These are phyloP conservation scores for Neurospora sp. DNA, from an alignment of 495 filamentous ascomycete genomes.

Conservation along the genomic window DNA sequence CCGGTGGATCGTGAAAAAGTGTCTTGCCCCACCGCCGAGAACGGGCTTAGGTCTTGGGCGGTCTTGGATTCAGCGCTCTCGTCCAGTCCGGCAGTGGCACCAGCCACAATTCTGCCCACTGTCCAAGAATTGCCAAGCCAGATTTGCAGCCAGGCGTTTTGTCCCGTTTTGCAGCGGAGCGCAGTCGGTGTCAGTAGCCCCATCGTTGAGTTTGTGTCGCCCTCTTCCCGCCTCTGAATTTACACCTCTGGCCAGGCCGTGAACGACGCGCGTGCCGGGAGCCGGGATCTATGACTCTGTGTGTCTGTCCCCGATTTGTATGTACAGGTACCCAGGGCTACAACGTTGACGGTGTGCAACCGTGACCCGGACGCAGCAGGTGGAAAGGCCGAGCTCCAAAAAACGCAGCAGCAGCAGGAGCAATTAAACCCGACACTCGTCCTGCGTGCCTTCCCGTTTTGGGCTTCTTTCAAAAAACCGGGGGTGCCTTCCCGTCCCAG, in stretches of 20 bases:
- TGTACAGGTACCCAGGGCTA: constrained; percentile 2
- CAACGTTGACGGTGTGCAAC: constrained; percentile 5
- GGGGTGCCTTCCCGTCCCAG: background rate
- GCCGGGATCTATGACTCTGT: background rate
- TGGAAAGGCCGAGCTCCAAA: constrained; percentile 7
- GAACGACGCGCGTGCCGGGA: background rate
- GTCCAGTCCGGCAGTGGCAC: constrained; percentile 10
- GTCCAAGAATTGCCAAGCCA: background rate
- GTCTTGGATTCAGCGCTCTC: background rate
- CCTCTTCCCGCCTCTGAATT: constrained; percentile 15
- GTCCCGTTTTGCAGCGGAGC: background rate
- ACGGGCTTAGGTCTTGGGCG: background rate
- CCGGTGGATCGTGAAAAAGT: background rate
- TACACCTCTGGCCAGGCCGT: background rate
- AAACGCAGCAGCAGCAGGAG: constrained; percentile 8
- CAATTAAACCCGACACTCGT: constrained; percentile 13
- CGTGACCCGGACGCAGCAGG: background rate
- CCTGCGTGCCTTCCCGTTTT: constrained; percentile 16
- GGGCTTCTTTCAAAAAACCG: constrained; percentile 1
- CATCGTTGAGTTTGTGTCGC: constrained; percentile 10
- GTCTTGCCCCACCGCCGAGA: background rate
- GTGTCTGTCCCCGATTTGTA: background rate
- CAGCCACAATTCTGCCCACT: constrained; percentile 11
- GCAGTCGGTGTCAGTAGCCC: background rate
- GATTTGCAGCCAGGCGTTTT: background rate